Base-by-base conservation (phyloP, 192 early-diverging fungal genomes). In the Neocallimastix lanati region DNA sequence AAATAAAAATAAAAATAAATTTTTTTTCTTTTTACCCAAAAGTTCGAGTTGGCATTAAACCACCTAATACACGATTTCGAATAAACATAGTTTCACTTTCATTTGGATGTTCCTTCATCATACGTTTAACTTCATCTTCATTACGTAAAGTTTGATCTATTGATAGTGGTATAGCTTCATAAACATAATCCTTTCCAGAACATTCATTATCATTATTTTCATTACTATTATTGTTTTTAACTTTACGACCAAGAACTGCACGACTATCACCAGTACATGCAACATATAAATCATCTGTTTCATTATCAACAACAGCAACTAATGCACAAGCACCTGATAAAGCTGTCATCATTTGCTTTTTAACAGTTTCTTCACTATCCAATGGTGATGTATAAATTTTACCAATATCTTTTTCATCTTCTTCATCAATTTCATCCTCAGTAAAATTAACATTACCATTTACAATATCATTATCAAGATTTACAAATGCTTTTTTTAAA, bases 41-140 rank as follows among this genome's bases (percentile, higher is more conserved):
- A n/a, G n/a, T n/a, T n/a, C n/a, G n/a, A n/a, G n/a, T n/a, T n/a
- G n/a, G n/a, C n/a, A n/a, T n/a, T 81, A 30, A 82, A 76, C 28
- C 78, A 78, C 90, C 91, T 76, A 91, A 83, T 15, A 95, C 86
- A 36, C 94, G 84, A 27, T 92, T 88, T 2, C 84, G 77, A 21
- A 40, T 78, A 15, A 90, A 83, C 29, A 92, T 90, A 21, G 88
- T 85, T 21, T 84, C 78, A 58, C 92, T 85, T 82, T 93, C 93
- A 6, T 88, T 91, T 11, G 94, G 93, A 82, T 94, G 93, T 76
- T 93, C 93, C 25, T 83, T 81, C 77, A 84, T 27, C 79, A 94
- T 30, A 29, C 90, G 86, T 78, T 83, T 83, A 29, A 86, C 40
- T 82, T 93, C 91, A n/a, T 76, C 81, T 76, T 80, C 80, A 78